phyloP scores from a whole-genome alignment of 345 rosid species.

The Hibiscus mutabilis region DNA sequence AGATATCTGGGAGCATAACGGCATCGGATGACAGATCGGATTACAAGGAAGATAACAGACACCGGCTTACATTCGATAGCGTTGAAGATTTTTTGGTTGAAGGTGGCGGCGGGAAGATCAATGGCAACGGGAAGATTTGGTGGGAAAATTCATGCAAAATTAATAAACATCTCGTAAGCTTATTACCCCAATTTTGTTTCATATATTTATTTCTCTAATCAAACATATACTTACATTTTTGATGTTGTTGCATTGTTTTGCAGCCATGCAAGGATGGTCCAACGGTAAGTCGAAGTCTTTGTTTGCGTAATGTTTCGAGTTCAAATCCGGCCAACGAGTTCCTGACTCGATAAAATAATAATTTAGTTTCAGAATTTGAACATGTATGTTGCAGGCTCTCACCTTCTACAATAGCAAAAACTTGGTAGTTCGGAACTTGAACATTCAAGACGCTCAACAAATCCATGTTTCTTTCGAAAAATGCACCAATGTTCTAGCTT shows the following conservation, averaged over 20 bases:
- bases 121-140: constrained; percentile 83
- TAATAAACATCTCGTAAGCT: constrained; percentile 46
- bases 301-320: neutral
- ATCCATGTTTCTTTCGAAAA: constrained; percentile 56
- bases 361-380: neutral
- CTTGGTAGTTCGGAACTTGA: constrained; percentile 40
- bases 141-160: constrained; percentile 90
- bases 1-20: constrained; percentile 53
- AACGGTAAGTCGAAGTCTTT: constrained; percentile 45
- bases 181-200: neutral
- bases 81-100: constrained; percentile 39
- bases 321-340: neutral
- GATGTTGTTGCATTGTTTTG: constrained; percentile 6
- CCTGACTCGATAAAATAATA: neutral
- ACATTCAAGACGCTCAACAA: constrained; percentile 59
- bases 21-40: constrained; percentile 54
- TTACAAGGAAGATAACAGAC: constrained; percentile 38
- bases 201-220: neutral
- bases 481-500: constrained; percentile 41
- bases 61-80: constrained; percentile 51
- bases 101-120: constrained; percentile 51
- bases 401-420: constrained; percentile 53
- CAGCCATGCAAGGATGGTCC: constrained; percentile 81
- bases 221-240: neutral
- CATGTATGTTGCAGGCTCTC: constrained; percentile 41